These are phyloP conservation scores for Pontederia crassipes DNA, from an alignment of 176 grass and related monocot species.

Conservation along the genomic window DNA sequence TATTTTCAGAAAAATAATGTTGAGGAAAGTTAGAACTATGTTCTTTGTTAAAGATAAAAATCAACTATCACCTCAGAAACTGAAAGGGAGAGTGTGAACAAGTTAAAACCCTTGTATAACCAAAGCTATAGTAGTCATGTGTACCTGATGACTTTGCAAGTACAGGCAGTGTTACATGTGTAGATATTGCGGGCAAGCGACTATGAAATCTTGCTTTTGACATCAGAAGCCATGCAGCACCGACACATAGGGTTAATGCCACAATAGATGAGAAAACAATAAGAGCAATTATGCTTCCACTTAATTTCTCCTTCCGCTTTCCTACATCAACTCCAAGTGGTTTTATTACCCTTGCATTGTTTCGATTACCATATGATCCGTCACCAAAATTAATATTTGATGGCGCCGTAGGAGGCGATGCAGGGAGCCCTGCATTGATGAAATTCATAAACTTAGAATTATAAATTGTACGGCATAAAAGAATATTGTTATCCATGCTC, in stretches of 20 bases:
- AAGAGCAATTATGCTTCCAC: background rate
- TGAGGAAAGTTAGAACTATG: no score
- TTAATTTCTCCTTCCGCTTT: slow-evolving; percentile 7
- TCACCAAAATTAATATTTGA: slow-evolving; percentile 6
- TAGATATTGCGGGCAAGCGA: background rate
- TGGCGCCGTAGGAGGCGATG: slow-evolving; percentile 8
- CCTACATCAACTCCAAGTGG: slow-evolving; percentile 9
- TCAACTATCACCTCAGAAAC: no score
- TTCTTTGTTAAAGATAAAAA: no score
- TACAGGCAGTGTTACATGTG: background rate
- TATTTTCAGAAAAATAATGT: no score
- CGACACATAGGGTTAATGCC: slow-evolving; percentile 5
- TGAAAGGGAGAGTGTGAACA: no score
- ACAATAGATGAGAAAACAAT: slow-evolving; percentile 13
- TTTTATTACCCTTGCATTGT: slow-evolving; percentile 4
- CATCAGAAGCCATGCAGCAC: slow-evolving; percentile 6
- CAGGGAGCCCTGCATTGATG: slow-evolving; percentile 12
- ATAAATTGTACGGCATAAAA: no score
- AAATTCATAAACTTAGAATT: background rate
- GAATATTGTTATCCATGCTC: no score
- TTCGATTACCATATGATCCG: slow-evolving; percentile 1
- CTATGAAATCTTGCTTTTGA: background rate
- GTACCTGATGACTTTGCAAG: slow-evolving; percentile 12
- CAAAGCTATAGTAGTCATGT: background rate
- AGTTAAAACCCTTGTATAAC: background rate